A percentile compares a stretch with the other conserved stretches of the same genome.
phyloP scores from a whole-genome alignment of 805 yeast genomes.

The Metschnikowia sp. region DNA sequence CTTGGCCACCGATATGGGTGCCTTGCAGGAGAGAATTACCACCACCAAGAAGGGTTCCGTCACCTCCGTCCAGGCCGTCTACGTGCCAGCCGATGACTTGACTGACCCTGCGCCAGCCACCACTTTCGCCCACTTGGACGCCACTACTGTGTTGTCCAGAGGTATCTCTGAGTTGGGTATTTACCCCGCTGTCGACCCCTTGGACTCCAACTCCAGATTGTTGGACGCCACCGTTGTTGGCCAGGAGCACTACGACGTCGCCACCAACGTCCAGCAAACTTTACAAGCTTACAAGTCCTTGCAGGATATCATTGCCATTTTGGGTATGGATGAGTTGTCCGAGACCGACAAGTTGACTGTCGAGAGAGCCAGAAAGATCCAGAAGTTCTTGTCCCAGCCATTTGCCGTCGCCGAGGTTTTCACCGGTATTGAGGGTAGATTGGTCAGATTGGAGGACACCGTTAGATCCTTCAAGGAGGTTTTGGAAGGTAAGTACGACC shows the following conservation, averaged over 20 bases:
- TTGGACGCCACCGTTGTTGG: conserved; percentile 97
- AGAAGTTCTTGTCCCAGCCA: conserved; percentile 99
- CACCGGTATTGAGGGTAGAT: conserved; percentile 98
- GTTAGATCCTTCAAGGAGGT: conserved; percentile 93
- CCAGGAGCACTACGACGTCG: conserved; percentile 97
- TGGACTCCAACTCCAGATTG: conserved; percentile 98
- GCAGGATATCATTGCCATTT: conserved; percentile 99
- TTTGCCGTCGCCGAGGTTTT: conserved; percentile 99
- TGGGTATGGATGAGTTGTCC: conserved; percentile 99
- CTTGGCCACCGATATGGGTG: conserved; percentile 99
- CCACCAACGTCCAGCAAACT: conserved; percentile 94
- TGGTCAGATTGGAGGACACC: conserved; percentile 96
- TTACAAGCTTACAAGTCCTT: conserved; percentile 99
- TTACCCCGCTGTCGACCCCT: conserved; percentile 99
- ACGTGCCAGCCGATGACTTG: conserved; percentile 99
- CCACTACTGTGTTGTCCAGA: conserved; percentile 99
- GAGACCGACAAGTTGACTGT: conserved; percentile 98
- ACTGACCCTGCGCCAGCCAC: conserved; percentile 99
- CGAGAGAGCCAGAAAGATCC: conserved; percentile 99
- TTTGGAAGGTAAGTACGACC: conserved; percentile 97
- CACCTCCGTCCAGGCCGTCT: conserved; percentile 99
- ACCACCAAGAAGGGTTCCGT: conserved; percentile 99
- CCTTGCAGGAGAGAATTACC: conserved; percentile 99
- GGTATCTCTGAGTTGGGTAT: conserved; percentile 99
- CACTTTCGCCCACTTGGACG: conserved; percentile 99